Base-by-base conservation (phyloP, 257 asterid species). In the Cordia subcordata region DNA sequence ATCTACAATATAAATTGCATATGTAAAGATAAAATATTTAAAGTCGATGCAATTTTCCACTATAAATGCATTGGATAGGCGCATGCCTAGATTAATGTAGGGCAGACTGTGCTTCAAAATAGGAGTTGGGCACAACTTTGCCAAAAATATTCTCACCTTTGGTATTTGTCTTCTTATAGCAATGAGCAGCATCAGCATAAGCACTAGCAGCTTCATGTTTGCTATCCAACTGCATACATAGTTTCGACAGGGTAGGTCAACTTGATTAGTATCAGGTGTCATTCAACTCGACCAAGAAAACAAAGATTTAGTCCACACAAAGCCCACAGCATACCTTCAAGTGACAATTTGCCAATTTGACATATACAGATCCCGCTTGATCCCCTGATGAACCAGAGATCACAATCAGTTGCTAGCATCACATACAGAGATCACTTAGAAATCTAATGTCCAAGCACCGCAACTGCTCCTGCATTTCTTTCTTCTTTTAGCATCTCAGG, bases 131-230 rank as follows among this genome's bases (percentile, higher is more conserved):
- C 4, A 8, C 4, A 42, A 42, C 47, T 42, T 4, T n/a, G 23
- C 1, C 11, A 50, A 12, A 14, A 13, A 53, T 27, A 53, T 53
- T 20, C 38, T 53, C 38, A 79, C 98, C 98, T 82, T 60, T 88
- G 16, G 59, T 56, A 58, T 80, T 88, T 61, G 82, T 47, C 75
- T 85, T 91, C 82, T 91, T 88, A 77, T 85, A 88, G 78, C 86
- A 79, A 73, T 92, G 95, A 58, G 90, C 98, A 64, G 95, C 96
- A 72, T 86, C 95, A 44, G 93, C 95, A 72, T 69, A 88, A 23
- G 96, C 75, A 78, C 73, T 82, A 52, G 98, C 96, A 63, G 96
- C 93, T 71, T 88, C 98, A 71, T 91, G 96, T 72, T 81, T 84
- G 85, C 98, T 92, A 56, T 92, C 94, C 90, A 84, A 61, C 98